A percentile compares a stretch with the other conserved stretches of the same genome.
phyloP scores from a whole-genome alignment of 2,329 filamentous ascomycete genomes.

The Cladosporium cucumerinum region DNA sequence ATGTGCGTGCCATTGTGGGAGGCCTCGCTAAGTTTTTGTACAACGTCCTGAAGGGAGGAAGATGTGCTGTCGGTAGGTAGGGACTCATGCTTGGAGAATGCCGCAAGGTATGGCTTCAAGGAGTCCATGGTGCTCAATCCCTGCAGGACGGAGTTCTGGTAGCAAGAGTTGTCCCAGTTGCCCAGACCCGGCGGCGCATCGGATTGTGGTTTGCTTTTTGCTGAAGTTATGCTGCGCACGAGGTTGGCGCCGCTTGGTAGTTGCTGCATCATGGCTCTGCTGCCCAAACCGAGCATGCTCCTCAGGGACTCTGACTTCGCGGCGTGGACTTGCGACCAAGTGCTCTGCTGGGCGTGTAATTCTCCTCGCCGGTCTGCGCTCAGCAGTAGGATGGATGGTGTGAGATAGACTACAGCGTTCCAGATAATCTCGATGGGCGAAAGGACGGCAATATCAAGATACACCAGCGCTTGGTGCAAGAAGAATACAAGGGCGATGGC shows the following conservation, averaged over 20 bases:
- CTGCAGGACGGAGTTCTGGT: slow-evolving; percentile 86
- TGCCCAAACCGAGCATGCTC: slow-evolving; percentile 39
- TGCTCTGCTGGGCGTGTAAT: slow-evolving; percentile 26
- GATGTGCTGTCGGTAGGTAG: slow-evolving; percentile 25
- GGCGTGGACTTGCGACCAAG: slow-evolving; percentile 34
- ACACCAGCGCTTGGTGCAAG: slow-evolving; percentile 31
- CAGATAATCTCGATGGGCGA: slow-evolving; percentile 53
- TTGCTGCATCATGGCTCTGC: slow-evolving; percentile 37
- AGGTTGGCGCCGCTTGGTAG: slow-evolving; percentile 35
- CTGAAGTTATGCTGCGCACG: slow-evolving; percentile 27
- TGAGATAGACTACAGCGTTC: slow-evolving; percentile 57
- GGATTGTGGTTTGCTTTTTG: slow-evolving; percentile 24
- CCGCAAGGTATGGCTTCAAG: slow-evolving; percentile 62
- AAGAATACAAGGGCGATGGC: slow-evolving; percentile 30
- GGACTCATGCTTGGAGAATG: background rate
- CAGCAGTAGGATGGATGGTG: slow-evolving; percentile 57
- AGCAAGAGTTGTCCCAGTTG: slow-evolving; percentile 94
- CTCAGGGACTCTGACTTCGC: slow-evolving; percentile 39
- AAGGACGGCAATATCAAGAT: slow-evolving; percentile 34
- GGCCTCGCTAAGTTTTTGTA: slow-evolving; percentile 66
- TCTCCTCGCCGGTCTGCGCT: slow-evolving; percentile 46
- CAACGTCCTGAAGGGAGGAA: slow-evolving; percentile 58
- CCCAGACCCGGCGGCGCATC: slow-evolving; percentile 63
- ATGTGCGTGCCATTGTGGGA: slow-evolving; percentile 71
- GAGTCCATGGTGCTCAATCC: slow-evolving; percentile 69